Conservation (phyloP, 2,329 filamentous ascomycete genomes). For the Mycosphaerella sp. region DNA sequence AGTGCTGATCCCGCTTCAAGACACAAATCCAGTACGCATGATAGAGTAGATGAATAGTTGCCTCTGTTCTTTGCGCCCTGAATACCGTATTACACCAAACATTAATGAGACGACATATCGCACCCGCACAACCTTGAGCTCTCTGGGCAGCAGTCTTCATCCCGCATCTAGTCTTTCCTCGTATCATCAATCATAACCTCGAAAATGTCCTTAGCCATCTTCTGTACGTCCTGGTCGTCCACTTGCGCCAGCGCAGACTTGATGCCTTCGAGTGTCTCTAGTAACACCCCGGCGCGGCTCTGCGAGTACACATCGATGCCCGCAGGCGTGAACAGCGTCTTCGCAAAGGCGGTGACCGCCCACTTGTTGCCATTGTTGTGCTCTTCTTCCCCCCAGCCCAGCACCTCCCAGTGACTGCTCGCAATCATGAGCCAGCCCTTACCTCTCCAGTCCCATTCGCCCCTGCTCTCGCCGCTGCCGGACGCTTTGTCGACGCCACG, state of each 20-base stretch:
- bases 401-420: slow-evolving; percentile 70
- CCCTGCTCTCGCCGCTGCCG: slow-evolving; percentile 27
- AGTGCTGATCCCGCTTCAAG: too few relatives aligned
- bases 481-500: slow-evolving; percentile 56
- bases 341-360: slow-evolving; percentile 78
- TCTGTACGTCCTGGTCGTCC: slow-evolving; percentile 47
- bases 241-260: slow-evolving; percentile 49
- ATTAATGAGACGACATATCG: neutral
- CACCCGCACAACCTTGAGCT: neutral
- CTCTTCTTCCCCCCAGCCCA: slow-evolving; percentile 62
- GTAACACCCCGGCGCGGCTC: slow-evolving; percentile 52
- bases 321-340: slow-evolving; percentile 75
- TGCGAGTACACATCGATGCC: slow-evolving; percentile 73
- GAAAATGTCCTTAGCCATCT: slow-evolving; percentile 48
- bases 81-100: neutral
- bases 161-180: slow-evolving; percentile 16
- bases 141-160: neutral
- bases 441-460: slow-evolving; percentile 68
- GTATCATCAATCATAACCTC: slow-evolving; percentile 36
- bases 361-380: slow-evolving; percentile 44
- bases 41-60: too few relatives aligned
- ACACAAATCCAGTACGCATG: too few relatives aligned
- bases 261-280: slow-evolving; percentile 52
- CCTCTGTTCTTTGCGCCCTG: neutral
- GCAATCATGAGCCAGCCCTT: slow-evolving; percentile 68